Percentiles rank a stretch among this genome's conserved stretches.
These are phyloP conservation scores for Talaromyces sp. DNA, from an alignment of 2,329 filamentous ascomycete genomes.

Conservation along the genomic window DNA sequence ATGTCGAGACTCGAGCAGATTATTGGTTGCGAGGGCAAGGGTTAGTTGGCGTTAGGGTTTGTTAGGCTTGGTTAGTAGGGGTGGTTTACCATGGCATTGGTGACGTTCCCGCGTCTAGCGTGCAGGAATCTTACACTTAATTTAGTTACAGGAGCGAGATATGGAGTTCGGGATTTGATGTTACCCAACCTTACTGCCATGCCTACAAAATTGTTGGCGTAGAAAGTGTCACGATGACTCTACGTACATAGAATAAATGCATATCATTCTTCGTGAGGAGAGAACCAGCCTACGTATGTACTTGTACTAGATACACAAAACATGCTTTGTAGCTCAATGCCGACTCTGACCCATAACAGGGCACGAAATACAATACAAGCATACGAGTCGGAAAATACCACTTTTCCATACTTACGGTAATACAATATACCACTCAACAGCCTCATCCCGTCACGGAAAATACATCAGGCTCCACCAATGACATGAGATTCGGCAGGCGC, in stretches of 20 bases:
- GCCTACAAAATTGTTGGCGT: too few species aligned
- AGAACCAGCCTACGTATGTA: too few species aligned
- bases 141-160: background rate
- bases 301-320: background rate
- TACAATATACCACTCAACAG: background rate
- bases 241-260: background rate
- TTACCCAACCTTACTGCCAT: too few species aligned
- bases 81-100: slow-evolving; percentile 15
- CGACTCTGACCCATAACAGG: background rate
- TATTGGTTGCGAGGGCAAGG: background rate
- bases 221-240: background rate
- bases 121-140: slow-evolving; percentile 10
- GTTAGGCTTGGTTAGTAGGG: slow-evolving; percentile 4
- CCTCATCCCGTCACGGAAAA: background rate
- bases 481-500: background rate
- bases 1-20: background rate
- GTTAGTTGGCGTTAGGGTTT: slow-evolving; percentile 2
- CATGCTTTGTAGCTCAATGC: background rate
- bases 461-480: background rate
- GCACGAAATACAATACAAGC: background rate
- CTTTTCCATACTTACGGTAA: background rate
- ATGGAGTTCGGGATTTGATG: background rate
- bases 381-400: background rate
- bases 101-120: slow-evolving; percentile 12
- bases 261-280: background rate